Conservation (phyloP, 164 flowering plant genomes). For the Cinnamomum micranthum region DNA sequence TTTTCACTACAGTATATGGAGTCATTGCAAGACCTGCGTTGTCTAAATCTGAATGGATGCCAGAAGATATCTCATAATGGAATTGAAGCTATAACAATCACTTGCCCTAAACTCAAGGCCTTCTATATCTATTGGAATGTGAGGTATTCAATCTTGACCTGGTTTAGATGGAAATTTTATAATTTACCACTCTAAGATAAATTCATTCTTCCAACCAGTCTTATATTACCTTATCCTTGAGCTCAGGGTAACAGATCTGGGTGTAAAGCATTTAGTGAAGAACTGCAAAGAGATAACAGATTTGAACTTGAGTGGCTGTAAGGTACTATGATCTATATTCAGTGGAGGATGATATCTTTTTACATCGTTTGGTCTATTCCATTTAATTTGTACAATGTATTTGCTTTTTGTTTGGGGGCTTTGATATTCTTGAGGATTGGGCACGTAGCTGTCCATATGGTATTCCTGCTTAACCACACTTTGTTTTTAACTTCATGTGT, state of each 20-base stretch:
- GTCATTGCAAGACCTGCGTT: slow-evolving; percentile 53
- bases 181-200: neutral
- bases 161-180: neutral
- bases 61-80: slow-evolving; percentile 87
- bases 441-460: neutral
- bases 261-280: slow-evolving; percentile 51
- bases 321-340: slow-evolving; percentile 44
- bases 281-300: slow-evolving; percentile 61
- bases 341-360: neutral
- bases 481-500: no score
- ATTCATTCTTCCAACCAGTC: slow-evolving; percentile 1
- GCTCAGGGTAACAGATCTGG: slow-evolving; percentile 70
- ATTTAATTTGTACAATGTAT: neutral
- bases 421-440: neutral
- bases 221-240: slow-evolving; percentile 11
- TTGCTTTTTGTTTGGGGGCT: neutral
- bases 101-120: slow-evolving; percentile 53
- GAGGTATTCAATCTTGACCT: slow-evolving; percentile 39
- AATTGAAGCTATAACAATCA: slow-evolving; percentile 58
- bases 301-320: slow-evolving; percentile 91
- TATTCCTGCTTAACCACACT: neutral
- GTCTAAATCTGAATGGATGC: slow-evolving; percentile 82
- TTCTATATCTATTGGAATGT: slow-evolving; percentile 94
- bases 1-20: slow-evolving; percentile 17
- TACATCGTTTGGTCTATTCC: neutral